Evolutionary conservation across 1,139 yeast genomes (phyloP).

Genomic region (Kluyveromyces marxianus): DNA sequence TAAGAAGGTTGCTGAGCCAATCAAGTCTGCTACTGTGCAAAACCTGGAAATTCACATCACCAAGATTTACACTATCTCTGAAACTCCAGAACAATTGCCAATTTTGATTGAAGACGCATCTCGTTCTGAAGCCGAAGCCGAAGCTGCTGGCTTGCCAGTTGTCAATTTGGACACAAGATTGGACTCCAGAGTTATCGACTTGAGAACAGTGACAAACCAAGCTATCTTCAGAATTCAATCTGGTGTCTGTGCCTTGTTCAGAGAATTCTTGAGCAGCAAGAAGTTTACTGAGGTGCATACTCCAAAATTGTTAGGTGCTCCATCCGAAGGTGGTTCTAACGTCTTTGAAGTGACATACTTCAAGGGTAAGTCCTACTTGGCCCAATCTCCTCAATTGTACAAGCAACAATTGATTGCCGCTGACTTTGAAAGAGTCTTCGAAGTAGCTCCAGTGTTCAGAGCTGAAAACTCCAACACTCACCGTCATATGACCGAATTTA

Average conservation of each 20-base stretch:
- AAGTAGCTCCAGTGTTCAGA: constrained; percentile 95
- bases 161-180: constrained; percentile 95
- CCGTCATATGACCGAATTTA: constrained; percentile 98
- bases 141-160: constrained; percentile 81
- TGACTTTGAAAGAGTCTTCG: constrained; percentile 93
- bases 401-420: constrained; percentile 97
- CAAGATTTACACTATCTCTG: constrained; percentile 69
- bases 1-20: constrained; percentile 74
- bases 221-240: constrained; percentile 92
- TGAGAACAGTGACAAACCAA: constrained; percentile 94
- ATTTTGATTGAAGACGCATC: constrained; percentile 93
- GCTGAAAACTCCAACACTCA: constrained; percentile 99
- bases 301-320: constrained; percentile 90
- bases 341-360: constrained; percentile 91
- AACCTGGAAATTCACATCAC: constrained; percentile 77
- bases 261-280: constrained; percentile 67
- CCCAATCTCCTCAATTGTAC: constrained; percentile 97
- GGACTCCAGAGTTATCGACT: constrained; percentile 90
- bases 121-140: constrained; percentile 93
- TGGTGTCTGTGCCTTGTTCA: constrained; percentile 80
- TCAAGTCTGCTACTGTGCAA: constrained; percentile 87
- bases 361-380: constrained; percentile 86
- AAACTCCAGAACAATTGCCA: constrained; percentile 89
- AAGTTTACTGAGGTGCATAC: constrained; percentile 89
- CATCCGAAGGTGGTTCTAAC: constrained; percentile 97